Evolutionary conservation across 1,284 basidiomycete genomes (phyloP), one percentile per base, ranked within the genome.

Genomic region (Microbotryum saponariae): DNA sequence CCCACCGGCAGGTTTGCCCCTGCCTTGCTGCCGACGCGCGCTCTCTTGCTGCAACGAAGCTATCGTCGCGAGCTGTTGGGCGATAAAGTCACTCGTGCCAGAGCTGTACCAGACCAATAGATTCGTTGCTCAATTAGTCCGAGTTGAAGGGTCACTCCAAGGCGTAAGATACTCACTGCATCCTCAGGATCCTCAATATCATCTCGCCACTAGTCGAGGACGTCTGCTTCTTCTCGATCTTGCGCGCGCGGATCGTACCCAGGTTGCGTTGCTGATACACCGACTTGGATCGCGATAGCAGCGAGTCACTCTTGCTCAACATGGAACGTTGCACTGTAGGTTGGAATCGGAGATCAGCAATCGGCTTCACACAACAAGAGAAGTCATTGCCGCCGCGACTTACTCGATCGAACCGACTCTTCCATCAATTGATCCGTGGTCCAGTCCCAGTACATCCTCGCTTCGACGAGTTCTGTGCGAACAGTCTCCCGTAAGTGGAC

Each of bases 161-260:
- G 4, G 58, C 3, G 46, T 27, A 58, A 45, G 25, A 37, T 47
- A 55, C 67, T 25, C 5, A 60, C 67, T 68, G 62, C 91, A 97
- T 94, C 42, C 92, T 82, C 54, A 97, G 79, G 70, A 97, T 93
- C 59, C 90, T 81, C 80, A 97, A 84, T 63, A 96, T 93, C 55
- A 87, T 89, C 77, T 97, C 90, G 51, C 88, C 88, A 56, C 76
- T 74, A 70, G 84, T 79, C 82, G 58, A 79, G 77, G 2, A 80
- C 80, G 62, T 87, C 69, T 89, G 82, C 71, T 84, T 82, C 81
- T 94, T 97, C 77, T 92, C 90, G 85, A 85, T 65, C 81, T 97
- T 98, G 65, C 91, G 83, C 73, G 94, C 86, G 75, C 87, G 87
- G 76, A 99, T 98, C 5, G 96, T 99, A 9, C 94, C 94, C 20